Evolutionary conservation across 768 basidiomycete species (phyloP).

Genomic region (Sporobolomyces phaffii): DNA sequence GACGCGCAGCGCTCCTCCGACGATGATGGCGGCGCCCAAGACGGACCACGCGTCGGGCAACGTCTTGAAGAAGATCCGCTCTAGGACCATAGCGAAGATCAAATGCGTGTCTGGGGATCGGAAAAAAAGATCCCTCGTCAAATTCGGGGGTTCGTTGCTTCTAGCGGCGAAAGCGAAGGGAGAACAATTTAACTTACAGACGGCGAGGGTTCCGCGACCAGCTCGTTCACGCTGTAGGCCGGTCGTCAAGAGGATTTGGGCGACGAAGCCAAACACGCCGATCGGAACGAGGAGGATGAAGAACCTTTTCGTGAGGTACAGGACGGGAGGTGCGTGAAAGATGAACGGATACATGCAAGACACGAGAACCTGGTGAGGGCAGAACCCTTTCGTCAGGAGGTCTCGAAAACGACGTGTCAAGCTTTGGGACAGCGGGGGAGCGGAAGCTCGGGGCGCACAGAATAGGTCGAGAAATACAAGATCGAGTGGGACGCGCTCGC

Average conservation of each 20-base stretch:
- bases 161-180: too few relatives aligned
- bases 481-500: constrained; percentile 70
- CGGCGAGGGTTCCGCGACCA: constrained; percentile 58
- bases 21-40: constrained; percentile 58
- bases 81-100: constrained; percentile 54
- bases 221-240: constrained; percentile 64
- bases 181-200: constrained; percentile 48
- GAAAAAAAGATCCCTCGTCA: too few relatives aligned
- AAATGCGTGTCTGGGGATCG: constrained; percentile 25
- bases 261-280: constrained; percentile 49
- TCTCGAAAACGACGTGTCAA: not conserved
- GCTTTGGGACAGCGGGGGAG: too few relatives aligned
- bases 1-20: constrained; percentile 34
- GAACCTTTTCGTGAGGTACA: constrained; percentile 36
- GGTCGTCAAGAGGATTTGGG: constrained; percentile 55
- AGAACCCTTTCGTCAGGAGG: not conserved
- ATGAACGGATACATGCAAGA: constrained; percentile 36
- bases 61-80: constrained; percentile 61
- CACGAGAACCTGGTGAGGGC: constrained; percentile 29
- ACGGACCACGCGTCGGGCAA: constrained; percentile 58
- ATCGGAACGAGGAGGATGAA: constrained; percentile 39
- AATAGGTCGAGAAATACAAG: constrained; percentile 60
- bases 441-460: constrained; percentile 39
- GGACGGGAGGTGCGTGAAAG: constrained; percentile 41
- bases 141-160: too few relatives aligned